phyloP scores from a whole-genome alignment of 805 yeast genomes.

The Saccharomyces mikatae region DNA sequence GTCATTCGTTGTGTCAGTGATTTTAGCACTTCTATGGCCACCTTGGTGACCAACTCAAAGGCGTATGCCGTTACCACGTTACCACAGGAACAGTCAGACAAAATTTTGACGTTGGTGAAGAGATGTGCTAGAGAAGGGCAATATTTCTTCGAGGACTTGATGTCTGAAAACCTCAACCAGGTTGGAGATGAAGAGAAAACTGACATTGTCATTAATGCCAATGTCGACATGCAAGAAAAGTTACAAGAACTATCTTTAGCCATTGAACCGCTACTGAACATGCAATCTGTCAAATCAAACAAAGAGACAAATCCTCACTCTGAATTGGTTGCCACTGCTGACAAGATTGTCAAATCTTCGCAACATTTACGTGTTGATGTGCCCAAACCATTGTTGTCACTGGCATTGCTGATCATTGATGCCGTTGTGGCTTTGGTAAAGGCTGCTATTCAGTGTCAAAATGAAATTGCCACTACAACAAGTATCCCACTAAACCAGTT shows the following conservation, averaged over 20 bases:
- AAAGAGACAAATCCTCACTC: conserved; percentile 58
- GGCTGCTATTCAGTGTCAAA: conserved; percentile 74
- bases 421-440: conserved; percentile 65
- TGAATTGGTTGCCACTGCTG: conserved; percentile 68
- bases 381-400: conserved; percentile 66
- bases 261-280: conserved; percentile 36
- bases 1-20: conserved; percentile 29
- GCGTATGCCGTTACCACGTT: conserved; percentile 6
- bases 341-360: conserved; percentile 59
- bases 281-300: conserved; percentile 15
- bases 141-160: conserved; percentile 50
- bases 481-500: conserved; percentile 36
- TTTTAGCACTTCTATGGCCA: conserved; percentile 37
- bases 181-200: conserved; percentile 53
- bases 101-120: conserved; percentile 23
- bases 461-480: conserved; percentile 64
- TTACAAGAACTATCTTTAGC: conserved; percentile 57
- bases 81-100: conserved; percentile 2
- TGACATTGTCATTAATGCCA: conserved; percentile 69
- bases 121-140: conserved; percentile 55
- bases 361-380: conserved; percentile 56
- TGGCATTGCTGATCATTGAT: conserved; percentile 73
- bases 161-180: conserved; percentile 43
- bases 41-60: conserved; percentile 34
- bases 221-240: conserved; percentile 62